Evolutionary conservation across 2,329 filamentous ascomycete species (phyloP), one percentile per base, ranked within the genome.

Genomic region (Periconia digitata): DNA sequence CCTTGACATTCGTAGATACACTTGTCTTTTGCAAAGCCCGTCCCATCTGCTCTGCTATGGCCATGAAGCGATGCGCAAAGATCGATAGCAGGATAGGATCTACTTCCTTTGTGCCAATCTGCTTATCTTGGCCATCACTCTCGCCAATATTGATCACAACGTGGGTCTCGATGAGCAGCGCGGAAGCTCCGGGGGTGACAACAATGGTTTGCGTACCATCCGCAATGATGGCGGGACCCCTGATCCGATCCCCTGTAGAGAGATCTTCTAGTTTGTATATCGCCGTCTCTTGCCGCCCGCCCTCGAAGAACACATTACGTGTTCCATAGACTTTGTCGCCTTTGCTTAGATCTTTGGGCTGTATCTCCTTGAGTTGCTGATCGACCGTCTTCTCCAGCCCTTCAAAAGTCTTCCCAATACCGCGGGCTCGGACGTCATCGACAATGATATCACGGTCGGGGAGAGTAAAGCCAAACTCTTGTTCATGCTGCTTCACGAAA

Each of bases 171-270:
- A 95, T 85, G 24, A 96, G 79, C 20, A 91, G 73, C 0, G 92
- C 92, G 18, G 84, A 83, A 2, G 90, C 83, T 23, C 82, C 82
- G 0, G 92, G 92, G 0, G 89, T 89, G 2, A 96, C 85, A 0
- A 96, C 89, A 53, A 97, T 94, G 0, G 92, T 97, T 71, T 96
- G 92, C 1, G 89, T 92, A 8, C 87, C 87, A 63, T 92, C 92
- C 2, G 90, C 90, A 49, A 96, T 80, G 72, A 96, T 89, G 0
- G 91, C 91, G 1, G 92, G 92, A 0, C 92, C 92, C 41, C 79
- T 76, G 45, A 96, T 77, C 17, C 84, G 82, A 51, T 91, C 85
- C 2, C 91, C 90, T 6, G 89, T 77, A 1, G 77, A 74, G 10
- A 96, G 76, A 50, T 90, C 82, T 53, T 88, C 84, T 0, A 96